These are phyloP conservation scores for Juncus inflexus DNA, from an alignment of 176 grass and related monocot species.

Conservation along the genomic window DNA sequence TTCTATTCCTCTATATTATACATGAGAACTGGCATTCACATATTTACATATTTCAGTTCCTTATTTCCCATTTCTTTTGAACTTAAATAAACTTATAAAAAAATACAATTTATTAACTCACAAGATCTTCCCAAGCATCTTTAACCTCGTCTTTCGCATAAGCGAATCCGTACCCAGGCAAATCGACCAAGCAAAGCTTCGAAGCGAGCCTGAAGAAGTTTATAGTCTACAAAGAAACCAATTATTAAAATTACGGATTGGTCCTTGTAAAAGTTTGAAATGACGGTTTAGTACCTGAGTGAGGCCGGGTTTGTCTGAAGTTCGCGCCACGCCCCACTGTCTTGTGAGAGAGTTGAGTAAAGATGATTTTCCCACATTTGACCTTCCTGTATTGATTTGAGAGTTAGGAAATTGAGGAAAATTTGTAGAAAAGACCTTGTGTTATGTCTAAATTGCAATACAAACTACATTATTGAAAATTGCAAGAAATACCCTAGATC, in stretches of 20 bases:
- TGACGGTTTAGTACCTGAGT: slow-evolving; percentile 56
- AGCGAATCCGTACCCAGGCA: slow-evolving; percentile 98
- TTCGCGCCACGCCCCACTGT: slow-evolving; percentile 92
- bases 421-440: background rate
- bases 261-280: background rate
- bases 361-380: slow-evolving; percentile 91
- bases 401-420: slow-evolving; percentile 4
- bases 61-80: background rate
- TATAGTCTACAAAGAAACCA: slow-evolving; percentile 51
- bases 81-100: background rate
- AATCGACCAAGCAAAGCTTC: slow-evolving; percentile 78
- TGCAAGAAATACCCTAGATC: too few species aligned
- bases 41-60: background rate
- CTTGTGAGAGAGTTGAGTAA: slow-evolving; percentile 92
- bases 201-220: slow-evolving; percentile 92
- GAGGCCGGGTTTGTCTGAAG: slow-evolving; percentile 96
- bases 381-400: slow-evolving; percentile 67
- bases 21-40: background rate
- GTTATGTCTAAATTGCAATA: slow-evolving; percentile 3
- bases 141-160: slow-evolving; percentile 99
- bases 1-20: background rate
- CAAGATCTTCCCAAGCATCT: slow-evolving; percentile 95
- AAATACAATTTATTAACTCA: slow-evolving; percentile 36
- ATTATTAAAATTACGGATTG: background rate
- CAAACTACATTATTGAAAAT: background rate